Percentiles rank a stretch among this genome's conserved stretches.
phyloP scores from a whole-genome alignment of 78 protist genomes.

The Dictyostelium purpureum region DNA sequence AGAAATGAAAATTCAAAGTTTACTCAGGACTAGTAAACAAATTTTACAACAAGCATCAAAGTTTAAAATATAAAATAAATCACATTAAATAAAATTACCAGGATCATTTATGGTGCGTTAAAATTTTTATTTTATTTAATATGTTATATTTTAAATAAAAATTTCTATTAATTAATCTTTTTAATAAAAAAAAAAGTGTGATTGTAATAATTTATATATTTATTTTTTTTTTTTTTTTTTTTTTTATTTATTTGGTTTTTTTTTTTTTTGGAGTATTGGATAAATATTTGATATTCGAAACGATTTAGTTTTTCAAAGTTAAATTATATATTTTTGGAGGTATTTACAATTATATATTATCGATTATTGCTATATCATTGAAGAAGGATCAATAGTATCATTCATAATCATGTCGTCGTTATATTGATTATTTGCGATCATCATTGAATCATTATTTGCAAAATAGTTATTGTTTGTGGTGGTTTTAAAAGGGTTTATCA shows the following conservation, averaged over 20 bases:
- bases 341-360: no score
- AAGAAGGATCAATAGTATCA: neutral
- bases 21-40: no score
- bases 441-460: slow-evolving; percentile 10
- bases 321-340: neutral
- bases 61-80: no score
- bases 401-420: slow-evolving; percentile 21
- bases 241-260: neutral
- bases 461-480: neutral
- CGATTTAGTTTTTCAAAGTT: slow-evolving; percentile 1
- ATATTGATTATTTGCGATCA: neutral
- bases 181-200: no score
- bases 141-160: no score
- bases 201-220: no score
- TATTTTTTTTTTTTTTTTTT: neutral
- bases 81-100: no score
- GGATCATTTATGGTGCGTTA: no score
- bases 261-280: neutral
- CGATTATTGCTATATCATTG: neutral
- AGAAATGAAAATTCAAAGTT: no score
- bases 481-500: neutral
- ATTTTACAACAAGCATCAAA: no score
- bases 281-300: neutral
- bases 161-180: no score
- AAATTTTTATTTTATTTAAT: no score